A percentile compares a stretch with the other conserved stretches of the same genome.
These are phyloP conservation scores for Leucosporidium creatinivorum DNA, from an alignment of 768 basidiomycete species.

Conservation along the genomic window DNA sequence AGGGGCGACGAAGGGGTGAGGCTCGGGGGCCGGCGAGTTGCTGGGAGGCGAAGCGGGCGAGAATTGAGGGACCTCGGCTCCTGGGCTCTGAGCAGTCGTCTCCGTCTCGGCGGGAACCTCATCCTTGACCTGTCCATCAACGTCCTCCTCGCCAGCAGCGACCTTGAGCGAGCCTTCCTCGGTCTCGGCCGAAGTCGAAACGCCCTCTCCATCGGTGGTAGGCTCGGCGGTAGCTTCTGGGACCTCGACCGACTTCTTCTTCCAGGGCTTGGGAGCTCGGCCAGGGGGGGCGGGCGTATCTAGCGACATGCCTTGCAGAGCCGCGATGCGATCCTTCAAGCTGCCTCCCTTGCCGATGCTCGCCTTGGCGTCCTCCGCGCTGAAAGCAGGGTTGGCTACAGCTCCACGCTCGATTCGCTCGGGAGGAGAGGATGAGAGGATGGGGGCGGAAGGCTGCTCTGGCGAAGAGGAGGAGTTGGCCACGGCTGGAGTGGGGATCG, in stretches of 20 bases:
- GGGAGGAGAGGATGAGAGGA: neutral
- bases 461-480: constrained; percentile 13
- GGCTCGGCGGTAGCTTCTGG: neutral
- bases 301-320: constrained; percentile 70
- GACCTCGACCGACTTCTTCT: constrained; percentile 48
- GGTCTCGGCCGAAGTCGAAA: neutral
- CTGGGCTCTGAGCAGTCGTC: neutral
- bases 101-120: neutral
- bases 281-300: constrained; percentile 52
- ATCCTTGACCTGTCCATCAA: constrained; percentile 7
- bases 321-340: constrained; percentile 91
- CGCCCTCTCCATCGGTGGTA: neutral
- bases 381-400: neutral
- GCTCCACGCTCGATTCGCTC: neutral
- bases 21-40: no score
- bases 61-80: constrained; percentile 14
- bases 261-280: constrained; percentile 51
- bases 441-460: neutral
- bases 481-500: constrained; percentile 15
- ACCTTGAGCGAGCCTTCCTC: neutral
- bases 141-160: constrained; percentile 12
- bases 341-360: constrained; percentile 69
- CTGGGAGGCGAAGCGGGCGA: constrained; percentile 8
- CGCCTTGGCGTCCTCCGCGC: constrained; percentile 74
- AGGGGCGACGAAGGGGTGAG: no score